Evolutionary conservation across 768 basidiomycete species (phyloP).

Genomic region (Pisolithus microcarpus): DNA sequence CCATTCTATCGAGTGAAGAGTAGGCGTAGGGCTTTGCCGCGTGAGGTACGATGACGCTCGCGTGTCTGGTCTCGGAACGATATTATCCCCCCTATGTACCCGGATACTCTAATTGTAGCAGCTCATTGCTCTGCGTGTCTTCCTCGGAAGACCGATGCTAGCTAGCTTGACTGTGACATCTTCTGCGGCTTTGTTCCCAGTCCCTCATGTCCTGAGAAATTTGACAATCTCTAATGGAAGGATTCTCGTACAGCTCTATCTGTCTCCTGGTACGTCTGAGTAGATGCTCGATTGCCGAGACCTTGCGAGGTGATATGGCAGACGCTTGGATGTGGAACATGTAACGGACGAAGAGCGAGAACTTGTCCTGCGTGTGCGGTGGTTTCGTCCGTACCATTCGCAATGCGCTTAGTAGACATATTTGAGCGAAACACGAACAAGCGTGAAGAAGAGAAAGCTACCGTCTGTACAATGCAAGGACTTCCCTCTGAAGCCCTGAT

Average conservation of each 20-base stretch:
- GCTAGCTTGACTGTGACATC: conserved; percentile 3
- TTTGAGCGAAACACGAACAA: background rate
- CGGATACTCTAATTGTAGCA: conserved; percentile 7
- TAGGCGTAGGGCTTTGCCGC: conserved; percentile 11
- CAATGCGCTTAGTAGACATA: conserved; percentile 47
- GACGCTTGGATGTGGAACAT: conserved; percentile 60
- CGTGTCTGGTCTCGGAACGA: background rate
- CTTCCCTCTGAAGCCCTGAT: conserved; percentile 49
- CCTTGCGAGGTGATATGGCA: conserved; percentile 54
- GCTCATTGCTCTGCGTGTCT: background rate
- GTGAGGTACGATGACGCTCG: conserved; percentile 1
- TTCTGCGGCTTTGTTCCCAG: conserved; percentile 43
- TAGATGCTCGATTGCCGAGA: conserved; percentile 68
- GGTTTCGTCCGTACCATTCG: conserved; percentile 72
- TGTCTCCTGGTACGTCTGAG: conserved; percentile 63
- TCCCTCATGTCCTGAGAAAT: conserved; percentile 63
- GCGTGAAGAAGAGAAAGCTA: conserved; percentile 13
- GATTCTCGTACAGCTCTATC: conserved; percentile 61
- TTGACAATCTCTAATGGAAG: conserved; percentile 65
- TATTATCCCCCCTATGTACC: too few relatives aligned
- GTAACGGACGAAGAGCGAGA: conserved; percentile 61
- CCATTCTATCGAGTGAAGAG: conserved; percentile 16
- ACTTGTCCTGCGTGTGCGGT: conserved; percentile 48
- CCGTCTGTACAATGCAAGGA: conserved; percentile 50
- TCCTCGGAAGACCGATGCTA: conserved; percentile 2